A percentile compares a stretch with the other conserved stretches of the same genome.
Conservation (phyloP, 2,329 filamentous ascomycete genomes). For the Penicillium sp. region DNA sequence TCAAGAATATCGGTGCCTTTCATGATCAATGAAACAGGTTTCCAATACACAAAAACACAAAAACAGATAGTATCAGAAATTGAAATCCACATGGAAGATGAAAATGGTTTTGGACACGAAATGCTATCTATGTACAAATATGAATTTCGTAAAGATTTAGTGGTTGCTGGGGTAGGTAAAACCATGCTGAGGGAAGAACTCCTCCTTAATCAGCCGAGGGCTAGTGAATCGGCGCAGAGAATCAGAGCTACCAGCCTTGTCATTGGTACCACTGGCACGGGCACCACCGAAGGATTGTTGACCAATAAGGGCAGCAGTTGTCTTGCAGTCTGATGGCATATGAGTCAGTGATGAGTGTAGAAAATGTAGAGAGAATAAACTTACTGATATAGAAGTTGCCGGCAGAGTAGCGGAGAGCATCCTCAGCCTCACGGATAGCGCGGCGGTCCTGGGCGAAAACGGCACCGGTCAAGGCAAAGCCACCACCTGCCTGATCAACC, state of each 20-base stretch:
- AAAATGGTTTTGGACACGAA: not conserved
- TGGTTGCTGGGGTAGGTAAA: slow-evolving; percentile 68
- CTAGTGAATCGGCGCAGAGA: slow-evolving; percentile 65
- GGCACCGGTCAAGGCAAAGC: slow-evolving; percentile 40
- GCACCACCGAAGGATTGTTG: slow-evolving; percentile 72
- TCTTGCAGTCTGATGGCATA: slow-evolving; percentile 34
- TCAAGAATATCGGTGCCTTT: too few relatives aligned
- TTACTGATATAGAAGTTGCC: slow-evolving; percentile 46
- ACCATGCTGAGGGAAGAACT: slow-evolving; percentile 62
- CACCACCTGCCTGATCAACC: slow-evolving; percentile 34
- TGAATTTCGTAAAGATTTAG: slow-evolving; percentile 4
- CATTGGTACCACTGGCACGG: slow-evolving; percentile 69
- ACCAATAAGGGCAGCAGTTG: slow-evolving; percentile 70
- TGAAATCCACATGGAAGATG: not conserved
- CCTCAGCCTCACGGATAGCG: slow-evolving; percentile 37
- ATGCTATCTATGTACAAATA: not conserved
- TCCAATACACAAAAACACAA: too few relatives aligned
- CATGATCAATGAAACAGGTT: too few relatives aligned
- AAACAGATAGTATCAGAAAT: too few relatives aligned
- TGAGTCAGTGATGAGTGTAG: not conserved
- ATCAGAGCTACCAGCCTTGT: slow-evolving; percentile 66
- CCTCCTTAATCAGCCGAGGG: slow-evolving; percentile 68
- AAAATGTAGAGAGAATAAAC: slow-evolving; percentile 1
- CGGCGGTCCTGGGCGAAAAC: slow-evolving; percentile 41
- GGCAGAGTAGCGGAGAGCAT: slow-evolving; percentile 38